Evolutionary conservation across 129 eudicot genomes (phyloP).

Genomic region (Heracleum sosnowskyi): DNA sequence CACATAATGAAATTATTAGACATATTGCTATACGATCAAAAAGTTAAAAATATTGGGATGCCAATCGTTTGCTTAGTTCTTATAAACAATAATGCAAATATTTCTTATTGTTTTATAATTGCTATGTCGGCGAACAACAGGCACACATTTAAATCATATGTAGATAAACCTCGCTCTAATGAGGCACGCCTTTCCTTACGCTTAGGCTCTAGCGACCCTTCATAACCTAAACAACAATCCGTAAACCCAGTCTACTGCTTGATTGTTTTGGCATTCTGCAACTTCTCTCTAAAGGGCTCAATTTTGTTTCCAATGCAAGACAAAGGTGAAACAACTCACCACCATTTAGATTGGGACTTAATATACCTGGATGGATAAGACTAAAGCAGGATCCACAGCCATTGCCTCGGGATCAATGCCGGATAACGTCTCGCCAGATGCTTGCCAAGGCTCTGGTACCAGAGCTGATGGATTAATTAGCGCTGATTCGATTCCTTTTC

Average conservation of each 20-base stretch:
- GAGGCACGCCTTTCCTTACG: neutral
- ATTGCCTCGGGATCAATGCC: conserved; percentile 74
- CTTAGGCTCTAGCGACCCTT: neutral
- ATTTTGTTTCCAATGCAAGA: neutral
- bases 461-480: conserved; percentile 84
- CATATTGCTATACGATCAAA: neutral
- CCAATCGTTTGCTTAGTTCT: neutral
- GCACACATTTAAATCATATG: neutral
- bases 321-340: neutral
- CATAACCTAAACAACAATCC: neutral
- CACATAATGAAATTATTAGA: neutral
- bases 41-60: neutral
- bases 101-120: neutral
- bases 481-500: conserved; percentile 98
- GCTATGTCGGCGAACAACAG: neutral
- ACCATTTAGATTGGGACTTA: neutral
- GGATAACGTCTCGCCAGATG: conserved; percentile 74
- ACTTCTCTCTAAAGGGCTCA: neutral
- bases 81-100: neutral
- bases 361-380: conserved; percentile 70
- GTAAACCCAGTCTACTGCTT: neutral
- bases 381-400: conserved; percentile 96
- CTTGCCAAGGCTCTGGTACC: conserved; percentile 87
- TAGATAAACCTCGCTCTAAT: neutral
- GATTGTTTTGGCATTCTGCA: neutral